Evolutionary conservation across 208 protist genomes (phyloP).

Genomic region (Trypanosoma rangeli): DNA sequence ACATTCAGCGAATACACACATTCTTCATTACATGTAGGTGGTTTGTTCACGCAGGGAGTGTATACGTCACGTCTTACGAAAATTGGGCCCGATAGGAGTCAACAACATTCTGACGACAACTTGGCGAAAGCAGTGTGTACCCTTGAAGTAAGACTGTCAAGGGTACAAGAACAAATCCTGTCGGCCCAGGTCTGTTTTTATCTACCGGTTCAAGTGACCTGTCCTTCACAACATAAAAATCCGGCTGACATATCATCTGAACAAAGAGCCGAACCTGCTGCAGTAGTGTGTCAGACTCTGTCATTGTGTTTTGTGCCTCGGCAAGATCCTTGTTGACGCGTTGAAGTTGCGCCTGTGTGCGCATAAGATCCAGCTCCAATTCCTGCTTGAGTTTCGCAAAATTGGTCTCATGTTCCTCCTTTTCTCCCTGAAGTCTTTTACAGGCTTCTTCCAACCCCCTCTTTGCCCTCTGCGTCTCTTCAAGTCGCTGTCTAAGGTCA

Average conservation of each 20-base stretch:
- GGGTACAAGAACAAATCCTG: slow-evolving; percentile 83
- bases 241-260: slow-evolving; percentile 73
- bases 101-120: slow-evolving; percentile 66
- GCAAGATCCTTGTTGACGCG: slow-evolving; percentile 17
- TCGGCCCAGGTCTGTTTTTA: slow-evolving; percentile 55
- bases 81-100: slow-evolving; percentile 49
- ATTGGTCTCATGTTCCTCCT: neutral
- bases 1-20: neutral
- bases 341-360: slow-evolving; percentile 25
- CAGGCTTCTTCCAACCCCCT: slow-evolving; percentile 1
- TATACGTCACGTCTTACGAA: neutral
- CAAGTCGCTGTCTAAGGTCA: slow-evolving; percentile 7
- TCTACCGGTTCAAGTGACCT: slow-evolving; percentile 73
- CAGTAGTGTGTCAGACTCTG: slow-evolving; percentile 45
- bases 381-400: slow-evolving; percentile 5
- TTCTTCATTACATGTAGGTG: neutral
- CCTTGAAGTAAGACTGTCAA: slow-evolving; percentile 75
- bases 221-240: slow-evolving; percentile 85
- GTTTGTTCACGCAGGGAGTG: neutral
- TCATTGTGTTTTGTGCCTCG: slow-evolving; percentile 22
- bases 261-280: slow-evolving; percentile 80
- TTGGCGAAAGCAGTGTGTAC: slow-evolving; percentile 68
- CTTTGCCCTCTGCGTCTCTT: neutral
- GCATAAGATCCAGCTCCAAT: slow-evolving; percentile 23
- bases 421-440: slow-evolving; percentile 14